Evolutionary conservation across 768 basidiomycete genomes (phyloP), one percentile per base, ranked within the genome.

Genomic region (Brasilioporus rufonigricans): DNA sequence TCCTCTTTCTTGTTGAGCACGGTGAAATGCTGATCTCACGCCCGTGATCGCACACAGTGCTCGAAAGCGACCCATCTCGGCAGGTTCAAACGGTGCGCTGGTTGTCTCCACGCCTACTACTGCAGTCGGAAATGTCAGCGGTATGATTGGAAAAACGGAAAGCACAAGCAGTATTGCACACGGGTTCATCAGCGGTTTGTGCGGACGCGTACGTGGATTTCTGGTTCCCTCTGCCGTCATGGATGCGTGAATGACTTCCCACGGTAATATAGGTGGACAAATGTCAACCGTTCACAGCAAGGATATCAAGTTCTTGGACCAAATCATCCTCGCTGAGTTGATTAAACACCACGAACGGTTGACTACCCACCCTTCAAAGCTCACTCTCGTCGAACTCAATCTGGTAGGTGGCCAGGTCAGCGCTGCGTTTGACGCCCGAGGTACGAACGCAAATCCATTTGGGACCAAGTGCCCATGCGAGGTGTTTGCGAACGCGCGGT

Each of bases 71-170:
- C 32, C 8, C 26, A 35, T 10, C 39, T 65, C 16, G 46, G 58
- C n/a, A 56, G 44, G n/a, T 61, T 69, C 26, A 68, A 58, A 48
- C 62, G 66, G 0, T 69, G 69, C 26, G 59, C 35, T 18, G 67
- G 69, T 5, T 71, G 65, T 48, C 56, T 64, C 24, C 68, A 69
- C n/a, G 56, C 66, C 29, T 71, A 60, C 38, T 71, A 71, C 19
- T 71, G 69, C 31, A 60, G 58, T 47, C 60, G 44, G 24, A 48
- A 51, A 35, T 69, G 68, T 55, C 68, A 69, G 57, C 62, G 58
- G 24, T 52, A 61, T 32, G 68, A 69, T 13, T 71, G 68, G 68
- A 29, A 40, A 40, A 26, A 57, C 24, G 68, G 68, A n/a, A 65
- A 51, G 39, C 68, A 69, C 54, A 69, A 67, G 39, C 48, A 55